Base-by-base conservation (phyloP, 108 stramenopile species). In the Conticribra guillardii region DNA sequence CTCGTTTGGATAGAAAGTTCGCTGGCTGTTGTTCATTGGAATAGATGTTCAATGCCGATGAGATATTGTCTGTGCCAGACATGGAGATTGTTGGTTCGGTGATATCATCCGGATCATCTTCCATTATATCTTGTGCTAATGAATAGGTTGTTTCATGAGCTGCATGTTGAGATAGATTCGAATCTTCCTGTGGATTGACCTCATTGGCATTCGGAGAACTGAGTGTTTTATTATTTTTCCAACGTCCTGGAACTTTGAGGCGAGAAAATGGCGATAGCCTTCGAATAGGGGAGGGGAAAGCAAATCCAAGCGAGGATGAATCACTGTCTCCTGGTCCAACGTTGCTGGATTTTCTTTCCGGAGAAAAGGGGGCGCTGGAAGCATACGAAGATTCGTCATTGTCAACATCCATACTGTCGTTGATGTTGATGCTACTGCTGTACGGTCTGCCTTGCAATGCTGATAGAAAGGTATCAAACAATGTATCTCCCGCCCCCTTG, bases 1-100 rank as follows among this genome's bases (percentile, higher is more conserved):
- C 88, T 28, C 83, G 70, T 57, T 46, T 51, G 18, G 75, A 62
- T 8, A 76, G 30, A 24, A 76, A 76, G 44, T 70, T 34, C 0
- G 56, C 51, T 14, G 59, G 67, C 15, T 66, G 67, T 22, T 58
- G 66, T 29, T 66, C 64, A 14, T 55, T 73, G n/a, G 54, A 51
- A 34, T 71, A 51, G 22, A 29, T 21, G n/a, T 18, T 48, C 19
- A 47, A 22, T 18, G 59, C 58, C 48, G 48, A 15, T 21, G 45
- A 8, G 30, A 21, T 22, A 2, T 23, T 22, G 62, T 24, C 62
- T 15, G 11, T 5, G 26, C 62, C 22, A 26, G 24, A 45, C 17
- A 16, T 31, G 30, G 18, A 33, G 54, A n/a, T n/a, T n/a, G n/a
- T n/a, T n/a, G n/a, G n/a, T n/a, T n/a, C n/a, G n/a, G n/a, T n/a